Percentiles rank a stretch among this genome's conserved stretches.
These are phyloP conservation scores for Colletotrichum sp. DNA, from an alignment of 2,329 filamentous ascomycete genomes.

Conservation along the genomic window DNA sequence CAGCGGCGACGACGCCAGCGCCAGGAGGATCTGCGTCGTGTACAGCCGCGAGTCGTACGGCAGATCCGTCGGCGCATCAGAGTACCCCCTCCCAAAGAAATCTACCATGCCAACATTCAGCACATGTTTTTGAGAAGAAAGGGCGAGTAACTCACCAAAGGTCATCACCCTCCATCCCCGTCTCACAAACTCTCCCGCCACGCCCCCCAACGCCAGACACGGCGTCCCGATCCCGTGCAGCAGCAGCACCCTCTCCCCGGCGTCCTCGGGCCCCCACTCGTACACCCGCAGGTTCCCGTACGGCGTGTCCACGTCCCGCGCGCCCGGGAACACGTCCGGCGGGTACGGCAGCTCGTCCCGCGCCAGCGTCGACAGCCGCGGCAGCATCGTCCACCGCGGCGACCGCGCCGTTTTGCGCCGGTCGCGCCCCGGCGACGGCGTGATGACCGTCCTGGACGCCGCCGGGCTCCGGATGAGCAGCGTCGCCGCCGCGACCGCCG, in stretches of 20 bases:
- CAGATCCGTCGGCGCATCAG: conserved; percentile 67
- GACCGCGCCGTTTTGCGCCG: conserved; percentile 15
- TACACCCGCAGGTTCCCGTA: conserved; percentile 78
- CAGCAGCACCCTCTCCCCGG: conserved; percentile 73
- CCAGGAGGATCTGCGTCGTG: conserved; percentile 68
- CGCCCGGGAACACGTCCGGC: conserved; percentile 71
- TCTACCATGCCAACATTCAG: conserved; percentile 48
- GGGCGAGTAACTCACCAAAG: conserved; percentile 59
- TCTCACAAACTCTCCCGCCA: conserved; percentile 69
- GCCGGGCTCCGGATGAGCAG: conserved; percentile 30
- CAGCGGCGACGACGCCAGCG: conserved; percentile 66
- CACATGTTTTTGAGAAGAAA: not conserved
- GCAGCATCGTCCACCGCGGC: conserved; percentile 13
- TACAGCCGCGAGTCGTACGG: conserved; percentile 70
- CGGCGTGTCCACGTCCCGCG: conserved; percentile 69
- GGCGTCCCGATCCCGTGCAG: conserved; percentile 86
- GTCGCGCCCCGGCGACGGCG: conserved; percentile 13
- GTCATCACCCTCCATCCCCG: conserved; percentile 79
- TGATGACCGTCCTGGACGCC: not conserved
- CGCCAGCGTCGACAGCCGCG: conserved; percentile 26
- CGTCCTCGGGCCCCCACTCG: conserved; percentile 75
- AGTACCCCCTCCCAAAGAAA: conserved; percentile 79
- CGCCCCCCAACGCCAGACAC: conserved; percentile 68
- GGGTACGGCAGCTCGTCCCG: conserved; percentile 64
- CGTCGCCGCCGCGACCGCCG: conserved; percentile 16